Conservation (phyloP, 805 yeast species). For the Blastobotrys muscicola region DNA sequence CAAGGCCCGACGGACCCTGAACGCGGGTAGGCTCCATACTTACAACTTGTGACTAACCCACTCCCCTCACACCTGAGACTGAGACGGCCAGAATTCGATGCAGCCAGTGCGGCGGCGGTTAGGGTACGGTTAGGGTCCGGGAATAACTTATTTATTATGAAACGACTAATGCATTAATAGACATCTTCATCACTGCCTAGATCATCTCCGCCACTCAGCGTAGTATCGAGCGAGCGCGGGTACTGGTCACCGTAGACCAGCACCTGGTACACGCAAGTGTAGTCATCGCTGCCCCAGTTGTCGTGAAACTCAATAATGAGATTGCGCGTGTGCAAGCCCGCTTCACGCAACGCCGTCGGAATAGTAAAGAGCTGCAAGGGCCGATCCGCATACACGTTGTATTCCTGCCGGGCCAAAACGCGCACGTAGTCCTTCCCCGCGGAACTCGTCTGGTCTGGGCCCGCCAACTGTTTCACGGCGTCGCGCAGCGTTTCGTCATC, state of each 20-base stretch:
- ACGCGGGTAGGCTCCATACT: conserved; percentile 10
- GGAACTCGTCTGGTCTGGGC: not conserved
- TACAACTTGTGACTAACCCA: conserved; percentile 7
- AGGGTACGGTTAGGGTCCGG: too few species aligned
- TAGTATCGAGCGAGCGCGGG: too few species aligned
- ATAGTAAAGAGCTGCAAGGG: conserved; percentile 17
- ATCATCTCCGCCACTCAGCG: too few species aligned
- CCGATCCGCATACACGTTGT: conserved; percentile 15
- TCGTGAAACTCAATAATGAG: conserved; percentile 20
- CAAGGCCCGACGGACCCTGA: conserved; percentile 14
- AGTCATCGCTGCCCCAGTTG: conserved; percentile 27
- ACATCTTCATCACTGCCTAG: too few species aligned
- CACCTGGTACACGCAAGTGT: conserved; percentile 25
- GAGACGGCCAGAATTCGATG: too few species aligned
- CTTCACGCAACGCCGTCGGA: conserved; percentile 10
- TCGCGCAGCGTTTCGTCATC: conserved; percentile 6
- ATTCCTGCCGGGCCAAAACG: conserved; percentile 13
- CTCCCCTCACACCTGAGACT: not conserved
- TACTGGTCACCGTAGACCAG: conserved; percentile 19
- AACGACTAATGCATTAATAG: too few species aligned
- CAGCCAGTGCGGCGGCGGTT: too few species aligned
- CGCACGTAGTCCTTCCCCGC: conserved; percentile 11
- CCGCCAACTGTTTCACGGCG: not conserved
- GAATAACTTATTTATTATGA: too few species aligned
- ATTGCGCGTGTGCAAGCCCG: conserved; percentile 10